These are phyloP conservation scores for Pseudomonodictys pantanalensis DNA, from an alignment of 495 filamentous ascomycete genomes.

Conservation along the genomic window DNA sequence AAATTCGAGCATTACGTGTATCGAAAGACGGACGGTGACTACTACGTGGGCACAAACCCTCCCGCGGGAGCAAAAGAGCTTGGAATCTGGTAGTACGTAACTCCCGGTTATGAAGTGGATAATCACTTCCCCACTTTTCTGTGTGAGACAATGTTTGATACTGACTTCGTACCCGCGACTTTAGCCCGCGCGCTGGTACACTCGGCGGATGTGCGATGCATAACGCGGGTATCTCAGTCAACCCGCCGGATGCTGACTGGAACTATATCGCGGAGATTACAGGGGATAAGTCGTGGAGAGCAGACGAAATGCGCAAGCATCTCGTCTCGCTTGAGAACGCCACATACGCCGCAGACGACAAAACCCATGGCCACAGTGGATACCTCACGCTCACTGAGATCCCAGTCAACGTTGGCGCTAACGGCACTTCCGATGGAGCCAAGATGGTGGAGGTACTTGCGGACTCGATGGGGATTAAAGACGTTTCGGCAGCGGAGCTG, in stretches of 20 bases:
- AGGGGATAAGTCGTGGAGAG: constrained; percentile 47
- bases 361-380: not conserved
- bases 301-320: constrained; percentile 46
- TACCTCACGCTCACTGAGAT: not conserved
- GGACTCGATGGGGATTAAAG: not conserved
- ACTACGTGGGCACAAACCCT: constrained; percentile 33
- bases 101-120: no score
- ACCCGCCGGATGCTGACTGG: constrained; percentile 46
- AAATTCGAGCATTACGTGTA: constrained; percentile 1
- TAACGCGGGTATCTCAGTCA: constrained; percentile 46
- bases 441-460: not conserved
- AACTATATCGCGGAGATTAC: constrained; percentile 46
- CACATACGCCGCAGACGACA: not conserved
- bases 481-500: not conserved
- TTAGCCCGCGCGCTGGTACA: constrained; percentile 46
- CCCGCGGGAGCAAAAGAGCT: constrained; percentile 44
- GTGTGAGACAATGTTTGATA: no score
- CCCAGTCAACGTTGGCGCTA: not conserved
- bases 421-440: not conserved
- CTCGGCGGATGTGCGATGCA: constrained; percentile 52
- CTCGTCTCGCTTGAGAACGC: constrained; percentile 16
- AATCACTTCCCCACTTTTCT: no score
- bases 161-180: no score
- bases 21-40: not conserved
- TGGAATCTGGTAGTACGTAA: constrained; percentile 52